phyloP scores from a whole-genome alignment of 129 eudicot species.

The Artemisia tridentata region DNA sequence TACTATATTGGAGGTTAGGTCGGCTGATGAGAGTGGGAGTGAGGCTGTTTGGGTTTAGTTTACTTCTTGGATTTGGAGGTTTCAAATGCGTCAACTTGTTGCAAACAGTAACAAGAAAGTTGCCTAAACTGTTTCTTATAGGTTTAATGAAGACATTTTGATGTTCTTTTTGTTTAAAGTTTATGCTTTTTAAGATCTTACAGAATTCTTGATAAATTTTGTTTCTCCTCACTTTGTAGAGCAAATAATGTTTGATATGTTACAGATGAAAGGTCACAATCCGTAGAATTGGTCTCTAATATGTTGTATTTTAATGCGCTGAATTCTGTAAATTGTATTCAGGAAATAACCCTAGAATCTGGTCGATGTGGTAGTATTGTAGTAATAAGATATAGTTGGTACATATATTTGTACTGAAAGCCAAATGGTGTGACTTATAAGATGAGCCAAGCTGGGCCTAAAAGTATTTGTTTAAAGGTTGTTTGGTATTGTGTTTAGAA shows the following conservation, averaged over 20 bases:
- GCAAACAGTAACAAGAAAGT: constrained; percentile 64
- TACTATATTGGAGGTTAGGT: constrained; percentile 58
- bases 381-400: neutral
- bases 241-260: neutral
- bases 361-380: too few relatives aligned
- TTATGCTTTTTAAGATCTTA: neutral
- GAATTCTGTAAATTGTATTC: neutral
- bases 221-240: neutral
- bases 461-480: too few relatives aligned
- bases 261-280: neutral
- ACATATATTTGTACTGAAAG: neutral
- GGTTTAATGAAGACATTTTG: neutral
- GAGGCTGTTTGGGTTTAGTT: constrained; percentile 43
- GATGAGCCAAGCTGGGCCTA: too few relatives aligned
- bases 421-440: neutral
- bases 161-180: neutral
- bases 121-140: neutral
- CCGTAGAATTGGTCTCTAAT: neutral
- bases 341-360: neutral
- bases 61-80: constrained; percentile 76
- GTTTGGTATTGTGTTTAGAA: too few relatives aligned
- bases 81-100: constrained; percentile 71
- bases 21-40: constrained; percentile 52
- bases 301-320: neutral
- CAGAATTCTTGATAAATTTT: neutral